These are phyloP conservation scores for Dillenia suffruticosa DNA, from an alignment of 164 flowering plant genomes.

Conservation along the genomic window DNA sequence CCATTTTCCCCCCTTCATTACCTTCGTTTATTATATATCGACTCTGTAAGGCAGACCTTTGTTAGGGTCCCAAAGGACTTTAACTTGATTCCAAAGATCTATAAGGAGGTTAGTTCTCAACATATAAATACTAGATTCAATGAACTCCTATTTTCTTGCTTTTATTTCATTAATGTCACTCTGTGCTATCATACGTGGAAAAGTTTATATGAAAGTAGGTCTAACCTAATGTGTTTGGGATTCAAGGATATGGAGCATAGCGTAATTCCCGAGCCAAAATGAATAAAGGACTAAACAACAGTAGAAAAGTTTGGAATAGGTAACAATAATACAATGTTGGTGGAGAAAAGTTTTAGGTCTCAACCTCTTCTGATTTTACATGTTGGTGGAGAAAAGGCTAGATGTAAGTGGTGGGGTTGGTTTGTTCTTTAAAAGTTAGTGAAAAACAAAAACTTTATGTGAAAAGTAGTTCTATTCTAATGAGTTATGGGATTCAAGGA, in stretches of 20 bases:
- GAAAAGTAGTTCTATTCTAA: constrained; percentile 14
- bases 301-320: too few species aligned
- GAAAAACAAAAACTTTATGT: constrained; percentile 13
- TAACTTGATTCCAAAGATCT: constrained; percentile 19
- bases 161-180: constrained; percentile 3
- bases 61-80: constrained; percentile 6
- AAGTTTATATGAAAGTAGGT: constrained; percentile 11
- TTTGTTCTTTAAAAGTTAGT: constrained; percentile 14
- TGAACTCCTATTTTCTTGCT: constrained; percentile 16
- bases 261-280: constrained; percentile 8
- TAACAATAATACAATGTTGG: background rate
- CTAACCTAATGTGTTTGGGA: constrained; percentile 8
- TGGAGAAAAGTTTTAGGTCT: too few species aligned
- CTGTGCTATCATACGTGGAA: constrained; percentile 14
- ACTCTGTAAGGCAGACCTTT: constrained; percentile 11
- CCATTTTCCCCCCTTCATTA: background rate
- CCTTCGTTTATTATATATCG: constrained; percentile 11
- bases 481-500: constrained; percentile 12
- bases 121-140: constrained; percentile 26
- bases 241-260: constrained; percentile 12
- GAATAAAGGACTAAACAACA: background rate
- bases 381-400: constrained; percentile 3
- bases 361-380: constrained; percentile 3
- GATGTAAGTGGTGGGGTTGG: constrained; percentile 16
- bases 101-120: constrained; percentile 16